Evolutionary conservation across 129 eudicot species (phyloP).

Genomic region (Artemisia tridentata): DNA sequence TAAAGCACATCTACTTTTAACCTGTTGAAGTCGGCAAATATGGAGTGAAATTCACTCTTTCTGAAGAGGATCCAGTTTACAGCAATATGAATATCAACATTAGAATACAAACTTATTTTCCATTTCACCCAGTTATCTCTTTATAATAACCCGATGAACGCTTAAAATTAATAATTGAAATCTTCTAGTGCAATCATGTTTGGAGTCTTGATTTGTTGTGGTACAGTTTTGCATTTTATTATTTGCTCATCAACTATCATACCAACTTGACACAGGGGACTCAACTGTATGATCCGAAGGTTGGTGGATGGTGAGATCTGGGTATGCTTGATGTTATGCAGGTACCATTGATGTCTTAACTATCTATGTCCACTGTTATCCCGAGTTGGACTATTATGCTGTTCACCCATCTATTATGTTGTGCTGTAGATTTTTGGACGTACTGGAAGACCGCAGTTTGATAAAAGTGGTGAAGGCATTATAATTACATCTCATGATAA

Average conservation of each 20-base stretch:
- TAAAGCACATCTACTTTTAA: no score
- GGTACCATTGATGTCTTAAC: slow-evolving; percentile 39
- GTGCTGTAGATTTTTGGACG: no score
- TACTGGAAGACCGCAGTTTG: no score
- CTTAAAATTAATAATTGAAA: neutral
- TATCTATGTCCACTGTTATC: slow-evolving; percentile 14
- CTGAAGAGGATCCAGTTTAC: no score
- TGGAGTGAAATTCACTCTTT: no score
- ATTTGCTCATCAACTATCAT: slow-evolving; percentile 23
- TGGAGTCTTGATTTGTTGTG: slow-evolving; percentile 1
- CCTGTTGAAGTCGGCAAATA: no score
- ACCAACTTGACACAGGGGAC: slow-evolving; percentile 67
- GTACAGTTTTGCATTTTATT: no score
- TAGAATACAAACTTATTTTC: neutral
- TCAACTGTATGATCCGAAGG: slow-evolving; percentile 94
- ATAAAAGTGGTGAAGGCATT: no score
- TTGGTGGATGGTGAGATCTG: slow-evolving; percentile 99
- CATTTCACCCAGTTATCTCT: neutral
- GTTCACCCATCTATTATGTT: slow-evolving; percentile 6
- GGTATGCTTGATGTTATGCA: slow-evolving; percentile 99
- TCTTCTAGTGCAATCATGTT: slow-evolving; percentile 13
- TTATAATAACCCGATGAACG: neutral
- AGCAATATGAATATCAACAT: no score
- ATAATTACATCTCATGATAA: no score
- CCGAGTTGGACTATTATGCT: slow-evolving; percentile 21